A percentile compares a stretch with the other conserved stretches of the same genome.
These are phyloP conservation scores for Aspergillus baeticus DNA, from an alignment of 495 filamentous ascomycete genomes.

Conservation along the genomic window DNA sequence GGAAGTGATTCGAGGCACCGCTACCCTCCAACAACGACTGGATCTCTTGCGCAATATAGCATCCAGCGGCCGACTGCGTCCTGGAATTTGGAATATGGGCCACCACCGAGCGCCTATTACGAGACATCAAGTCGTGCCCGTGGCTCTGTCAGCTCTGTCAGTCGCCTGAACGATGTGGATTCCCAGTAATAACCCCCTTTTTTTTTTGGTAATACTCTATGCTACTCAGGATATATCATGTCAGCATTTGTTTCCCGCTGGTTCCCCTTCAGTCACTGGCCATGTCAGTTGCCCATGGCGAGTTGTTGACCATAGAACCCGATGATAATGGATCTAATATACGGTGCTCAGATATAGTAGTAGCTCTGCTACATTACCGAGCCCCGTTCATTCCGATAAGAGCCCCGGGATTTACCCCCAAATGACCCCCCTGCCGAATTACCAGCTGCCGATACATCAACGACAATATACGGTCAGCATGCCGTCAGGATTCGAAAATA, in stretches of 20 bases:
- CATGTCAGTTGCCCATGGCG: neutral
- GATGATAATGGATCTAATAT: slow-evolving; percentile 14
- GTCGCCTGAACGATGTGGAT: slow-evolving; percentile 36
- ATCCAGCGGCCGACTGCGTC: slow-evolving; percentile 25
- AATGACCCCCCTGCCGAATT: slow-evolving; percentile 12
- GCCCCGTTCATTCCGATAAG: slow-evolving; percentile 36
- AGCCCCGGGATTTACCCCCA: slow-evolving; percentile 22
- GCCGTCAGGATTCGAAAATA: slow-evolving; percentile 41
- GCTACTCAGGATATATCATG: neutral
- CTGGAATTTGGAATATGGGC: slow-evolving; percentile 19
- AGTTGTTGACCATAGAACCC: neutral
- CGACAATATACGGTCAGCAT: slow-evolving; percentile 30
- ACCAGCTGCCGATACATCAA: slow-evolving; percentile 13
- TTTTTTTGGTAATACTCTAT: neutral
- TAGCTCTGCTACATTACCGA: slow-evolving; percentile 31
- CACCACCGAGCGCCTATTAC: slow-evolving; percentile 19
- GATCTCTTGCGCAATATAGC: slow-evolving; percentile 18
- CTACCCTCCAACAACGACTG: slow-evolving; percentile 23
- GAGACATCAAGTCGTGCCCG: slow-evolving; percentile 28
- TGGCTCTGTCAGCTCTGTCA: slow-evolving; percentile 26
- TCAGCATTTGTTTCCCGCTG: neutral
- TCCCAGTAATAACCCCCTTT: slow-evolving; percentile 38
- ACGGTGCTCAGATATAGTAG: slow-evolving; percentile 27
- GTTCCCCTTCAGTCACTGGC: neutral
- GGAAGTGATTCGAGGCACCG: slow-evolving; percentile 26